phyloP scores from a whole-genome alignment of 805 yeast genomes.

The Suhomyces canberraensis region DNA sequence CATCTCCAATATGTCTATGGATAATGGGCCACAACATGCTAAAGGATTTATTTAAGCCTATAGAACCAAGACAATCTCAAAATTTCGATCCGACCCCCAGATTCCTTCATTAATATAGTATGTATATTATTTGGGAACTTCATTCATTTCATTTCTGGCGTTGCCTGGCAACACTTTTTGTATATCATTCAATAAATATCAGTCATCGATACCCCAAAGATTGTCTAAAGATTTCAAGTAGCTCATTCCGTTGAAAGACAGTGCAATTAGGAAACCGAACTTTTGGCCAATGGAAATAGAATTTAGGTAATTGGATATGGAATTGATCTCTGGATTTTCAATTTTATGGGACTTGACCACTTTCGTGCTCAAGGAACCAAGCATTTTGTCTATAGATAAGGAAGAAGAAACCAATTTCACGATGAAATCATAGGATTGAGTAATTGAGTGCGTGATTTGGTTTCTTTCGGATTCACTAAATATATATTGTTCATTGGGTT shows the following conservation, averaged over 20 bases:
- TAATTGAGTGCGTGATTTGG: slow-evolving; percentile 24
- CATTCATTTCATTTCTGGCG: not conserved
- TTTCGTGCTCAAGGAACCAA: too few species aligned
- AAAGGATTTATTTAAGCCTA: slow-evolving; percentile 20
- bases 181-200: not conserved
- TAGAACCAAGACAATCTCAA: not conserved
- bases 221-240: not conserved
- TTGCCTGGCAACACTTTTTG: not conserved
- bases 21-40: slow-evolving; percentile 24
- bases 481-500: slow-evolving; percentile 49
- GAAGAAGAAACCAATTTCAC: slow-evolving; percentile 8
- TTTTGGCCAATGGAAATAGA: not conserved
- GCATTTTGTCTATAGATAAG: too few species aligned
- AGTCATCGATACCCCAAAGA: not conserved
- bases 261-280: not conserved
- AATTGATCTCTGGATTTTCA: too few species aligned
- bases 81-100: not conserved
- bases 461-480: slow-evolving; percentile 41
- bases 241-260: not conserved
- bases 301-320: too few species aligned
- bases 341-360: too few species aligned
- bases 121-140: not conserved
- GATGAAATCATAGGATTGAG: slow-evolving; percentile 6
- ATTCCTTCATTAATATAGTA: not conserved
- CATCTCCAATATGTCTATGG: slow-evolving; percentile 15